Percentiles rank a stretch among this genome's conserved stretches.
Evolutionary conservation across 2,329 filamentous ascomycete species (phyloP).

Genomic region (Colletotrichum truncatum): DNA sequence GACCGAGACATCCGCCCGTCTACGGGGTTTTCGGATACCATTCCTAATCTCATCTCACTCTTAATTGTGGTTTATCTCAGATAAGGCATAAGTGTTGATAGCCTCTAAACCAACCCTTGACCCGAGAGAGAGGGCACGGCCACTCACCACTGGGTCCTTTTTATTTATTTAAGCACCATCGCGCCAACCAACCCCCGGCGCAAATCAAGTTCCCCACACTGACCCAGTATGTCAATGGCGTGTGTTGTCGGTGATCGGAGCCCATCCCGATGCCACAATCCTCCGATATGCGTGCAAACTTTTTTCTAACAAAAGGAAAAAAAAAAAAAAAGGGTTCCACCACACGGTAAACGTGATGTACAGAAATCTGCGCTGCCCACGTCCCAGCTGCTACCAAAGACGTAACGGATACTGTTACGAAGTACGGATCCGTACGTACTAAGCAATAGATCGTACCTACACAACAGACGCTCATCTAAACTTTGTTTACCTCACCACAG

Average conservation of each 20-base stretch:
- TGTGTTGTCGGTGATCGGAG: slow-evolving; percentile 12
- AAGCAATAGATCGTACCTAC: no score
- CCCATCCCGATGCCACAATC: slow-evolving; percentile 22
- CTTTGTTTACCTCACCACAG: neutral
- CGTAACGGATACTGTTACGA: neutral
- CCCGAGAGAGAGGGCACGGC: neutral
- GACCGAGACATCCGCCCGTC: slow-evolving; percentile 3
- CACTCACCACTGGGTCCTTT: neutral
- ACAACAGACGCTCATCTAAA: no score
- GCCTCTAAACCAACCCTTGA: neutral
- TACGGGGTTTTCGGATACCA: no score
- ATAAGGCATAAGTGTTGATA: slow-evolving; percentile 14
- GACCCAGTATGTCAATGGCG: neutral
- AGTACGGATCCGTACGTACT: neutral
- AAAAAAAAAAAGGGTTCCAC: no score
- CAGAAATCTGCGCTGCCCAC: neutral
- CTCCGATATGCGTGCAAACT: slow-evolving; percentile 25
- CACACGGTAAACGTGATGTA: neutral
- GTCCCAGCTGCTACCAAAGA: neutral
- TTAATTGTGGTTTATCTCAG: neutral
- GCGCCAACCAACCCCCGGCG: slow-evolving; percentile 25
- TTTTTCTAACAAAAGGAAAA: slow-evolving; percentile 7
- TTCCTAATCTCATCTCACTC: neutral
- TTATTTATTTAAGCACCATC: slow-evolving; percentile 18
- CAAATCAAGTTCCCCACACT: slow-evolving; percentile 27